Conservation (phyloP, 2,329 filamentous ascomycete species). For the Neonectria punicea region DNA sequence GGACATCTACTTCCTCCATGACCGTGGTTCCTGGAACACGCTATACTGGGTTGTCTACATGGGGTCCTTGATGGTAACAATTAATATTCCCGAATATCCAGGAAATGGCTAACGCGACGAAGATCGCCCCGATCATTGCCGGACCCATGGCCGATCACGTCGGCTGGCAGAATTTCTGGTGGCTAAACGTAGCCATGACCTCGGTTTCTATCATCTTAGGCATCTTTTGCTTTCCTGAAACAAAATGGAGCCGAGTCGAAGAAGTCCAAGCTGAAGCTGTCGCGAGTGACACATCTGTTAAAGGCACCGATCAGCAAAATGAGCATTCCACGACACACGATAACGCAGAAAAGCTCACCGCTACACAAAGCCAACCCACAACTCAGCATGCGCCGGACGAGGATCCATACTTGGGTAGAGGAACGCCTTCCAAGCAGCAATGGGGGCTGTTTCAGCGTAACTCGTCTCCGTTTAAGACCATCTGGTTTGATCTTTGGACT, state of each 20-base stretch:
- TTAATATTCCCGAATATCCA: background rate
- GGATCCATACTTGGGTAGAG: slow-evolving; percentile 5
- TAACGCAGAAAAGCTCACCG: background rate
- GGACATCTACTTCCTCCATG: slow-evolving; percentile 8
- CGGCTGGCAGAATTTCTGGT: slow-evolving; percentile 14
- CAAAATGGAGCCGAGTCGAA: background rate
- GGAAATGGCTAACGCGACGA: background rate
- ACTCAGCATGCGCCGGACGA: background rate
- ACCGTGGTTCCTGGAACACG: slow-evolving; percentile 3
- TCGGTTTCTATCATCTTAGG: background rate
- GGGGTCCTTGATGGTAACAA: slow-evolving; percentile 3
- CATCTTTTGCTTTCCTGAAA: slow-evolving; percentile 8
- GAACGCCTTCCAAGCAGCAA: slow-evolving; percentile 6
- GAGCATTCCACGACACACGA: background rate
- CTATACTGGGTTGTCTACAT: slow-evolving; percentile 7
- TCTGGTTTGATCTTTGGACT: slow-evolving; percentile 10
- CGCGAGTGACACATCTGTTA: background rate
- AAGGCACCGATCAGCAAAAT: slow-evolving; percentile 1
- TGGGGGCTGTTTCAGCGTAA: slow-evolving; percentile 8
- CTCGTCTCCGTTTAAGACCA: background rate
- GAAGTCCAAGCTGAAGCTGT: background rate
- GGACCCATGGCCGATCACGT: slow-evolving; percentile 12
- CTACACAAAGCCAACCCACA: background rate
- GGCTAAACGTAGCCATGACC: slow-evolving; percentile 13
- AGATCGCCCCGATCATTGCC: slow-evolving; percentile 6